A percentile compares a stretch with the other conserved stretches of the same genome.
These are phyloP conservation scores for Tetracladium marchalianum DNA, from an alignment of 495 filamentous ascomycete species.

Conservation along the genomic window DNA sequence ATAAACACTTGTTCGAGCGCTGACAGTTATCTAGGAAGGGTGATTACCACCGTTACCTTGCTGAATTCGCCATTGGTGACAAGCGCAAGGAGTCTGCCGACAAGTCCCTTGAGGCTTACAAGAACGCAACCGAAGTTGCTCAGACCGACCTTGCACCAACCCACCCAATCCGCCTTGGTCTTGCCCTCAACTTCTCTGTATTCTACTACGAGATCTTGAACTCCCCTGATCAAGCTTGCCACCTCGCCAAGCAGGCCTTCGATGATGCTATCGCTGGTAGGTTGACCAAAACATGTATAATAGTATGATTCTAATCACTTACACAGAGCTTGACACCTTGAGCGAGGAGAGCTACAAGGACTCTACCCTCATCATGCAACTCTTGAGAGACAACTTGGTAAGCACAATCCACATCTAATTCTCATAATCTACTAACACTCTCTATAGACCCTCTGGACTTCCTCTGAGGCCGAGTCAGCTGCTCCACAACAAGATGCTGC, in stretches of 20 bases:
- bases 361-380: slow-evolving; percentile 99
- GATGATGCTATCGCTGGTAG: slow-evolving; percentile 97
- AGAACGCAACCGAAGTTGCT: slow-evolving; percentile 94
- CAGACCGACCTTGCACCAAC: slow-evolving; percentile 97
- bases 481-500: slow-evolving; percentile 55
- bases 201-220: slow-evolving; percentile 99
- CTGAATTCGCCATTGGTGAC: slow-evolving; percentile 96
- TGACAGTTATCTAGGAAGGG: slow-evolving; percentile 65
- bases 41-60: slow-evolving; percentile 99
- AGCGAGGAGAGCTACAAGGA: slow-evolving; percentile 99
- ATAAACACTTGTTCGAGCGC: not conserved
- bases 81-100: slow-evolving; percentile 96
- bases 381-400: slow-evolving; percentile 97
- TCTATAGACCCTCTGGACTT: slow-evolving; percentile 93
- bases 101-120: slow-evolving; percentile 97
- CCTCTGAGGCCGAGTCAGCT: slow-evolving; percentile 85
- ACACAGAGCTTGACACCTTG: slow-evolving; percentile 87
- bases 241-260: slow-evolving; percentile 98
- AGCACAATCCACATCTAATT: slow-evolving; percentile 21
- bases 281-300: slow-evolving; percentile 18
- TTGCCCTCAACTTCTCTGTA: slow-evolving; percentile 98
- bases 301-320: slow-evolving; percentile 5
- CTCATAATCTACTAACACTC: slow-evolving; percentile 19
- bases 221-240: slow-evolving; percentile 96
- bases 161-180: slow-evolving; percentile 96